Evolutionary conservation across 2,329 filamentous ascomycete species (phyloP), one percentile per base, ranked within the genome.

Genomic region (Ascochyta koolunga): DNA sequence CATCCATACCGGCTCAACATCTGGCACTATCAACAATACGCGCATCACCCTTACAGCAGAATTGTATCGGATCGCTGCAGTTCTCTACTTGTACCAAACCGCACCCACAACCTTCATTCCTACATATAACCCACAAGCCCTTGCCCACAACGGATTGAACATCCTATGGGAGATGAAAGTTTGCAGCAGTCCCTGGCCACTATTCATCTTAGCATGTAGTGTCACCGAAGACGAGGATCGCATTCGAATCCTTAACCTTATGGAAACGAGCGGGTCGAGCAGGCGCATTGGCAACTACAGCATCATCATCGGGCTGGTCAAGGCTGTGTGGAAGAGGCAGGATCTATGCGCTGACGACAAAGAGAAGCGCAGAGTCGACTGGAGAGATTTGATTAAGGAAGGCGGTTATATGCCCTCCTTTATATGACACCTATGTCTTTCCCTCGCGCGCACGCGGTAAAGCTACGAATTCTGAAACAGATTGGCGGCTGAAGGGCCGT

Each of bases 171-270:
- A 60, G 18, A 67, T 81, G 13, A 67, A 75, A 7, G 69, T 78
- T 25, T 80, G 77, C 54, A 81, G 78, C 8, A 80, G 78, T 56
- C 79, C 79, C 3, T 82, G 79, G 79, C 79, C 79, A 6, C 62
- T 81, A 4, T 82, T 81, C 44, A 73, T 82, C 25, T 62, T 80
- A 13, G 79, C 78, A 0, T 81, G 78, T 58, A 78, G 79, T 60
- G 74, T 74, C 8, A 69, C 71, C 25, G 71, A 67, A 15, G 79
- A 81, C 40, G 68, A 72, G 19, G 75, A 80, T 47, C 69, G 78
- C 19, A 74, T 80, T 25, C 55, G 60, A 33, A 70, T 80, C 8
- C 64, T 81, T 10, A 62, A 68, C 24, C 72, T 75, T 2, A 65
- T 81, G 41, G 77, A 81, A 40, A 61, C 63, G 8, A 80, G 80